A percentile compares a stretch with the other conserved stretches of the same genome.
These are phyloP conservation scores for Epichloe uncinata DNA, from an alignment of 2,329 filamentous ascomycete genomes.

Conservation along the genomic window DNA sequence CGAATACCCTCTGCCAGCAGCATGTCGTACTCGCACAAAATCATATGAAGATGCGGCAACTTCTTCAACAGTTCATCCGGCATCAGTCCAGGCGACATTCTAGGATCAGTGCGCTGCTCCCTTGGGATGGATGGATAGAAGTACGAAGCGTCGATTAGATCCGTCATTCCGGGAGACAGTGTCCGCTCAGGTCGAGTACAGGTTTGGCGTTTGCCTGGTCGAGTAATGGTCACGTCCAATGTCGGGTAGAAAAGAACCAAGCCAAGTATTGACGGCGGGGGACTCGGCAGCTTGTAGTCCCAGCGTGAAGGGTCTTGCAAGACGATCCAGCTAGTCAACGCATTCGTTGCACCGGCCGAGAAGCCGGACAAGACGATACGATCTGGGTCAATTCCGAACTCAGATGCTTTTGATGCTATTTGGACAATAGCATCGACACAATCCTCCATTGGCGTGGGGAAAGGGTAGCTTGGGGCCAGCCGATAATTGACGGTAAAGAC, in stretches of 20 bases:
- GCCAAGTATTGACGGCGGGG: constrained; percentile 34
- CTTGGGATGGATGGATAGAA: constrained; percentile 37
- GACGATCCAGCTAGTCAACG: constrained; percentile 33
- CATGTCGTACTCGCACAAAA: constrained; percentile 54
- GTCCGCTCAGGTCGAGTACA: constrained; percentile 43
- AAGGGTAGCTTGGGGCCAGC: constrained; percentile 51
- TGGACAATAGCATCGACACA: constrained; percentile 51
- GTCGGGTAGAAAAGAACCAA: constrained; percentile 49
- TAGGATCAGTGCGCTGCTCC: constrained; percentile 35
- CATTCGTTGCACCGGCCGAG: constrained; percentile 46
- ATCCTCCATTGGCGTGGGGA: constrained; percentile 52
- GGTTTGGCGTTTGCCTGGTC: constrained; percentile 40
- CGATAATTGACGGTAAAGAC: constrained; percentile 55
- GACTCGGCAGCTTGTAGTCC: constrained; percentile 24
- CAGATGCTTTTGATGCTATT: constrained; percentile 39
- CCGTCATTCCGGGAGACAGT: constrained; percentile 42
- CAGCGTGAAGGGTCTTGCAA: constrained; percentile 29
- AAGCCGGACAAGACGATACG: constrained; percentile 49
- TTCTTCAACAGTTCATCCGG: constrained; percentile 37
- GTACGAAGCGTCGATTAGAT: constrained; percentile 51
- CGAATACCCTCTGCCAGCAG: constrained; percentile 45
- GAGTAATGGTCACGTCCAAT: constrained; percentile 45
- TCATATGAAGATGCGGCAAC: constrained; percentile 41
- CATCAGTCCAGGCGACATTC: constrained; percentile 45
- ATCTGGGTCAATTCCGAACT: constrained; percentile 43